Evolutionary conservation across 441 rosid genomes (phyloP).

Genomic region (Hura crepitans): DNA sequence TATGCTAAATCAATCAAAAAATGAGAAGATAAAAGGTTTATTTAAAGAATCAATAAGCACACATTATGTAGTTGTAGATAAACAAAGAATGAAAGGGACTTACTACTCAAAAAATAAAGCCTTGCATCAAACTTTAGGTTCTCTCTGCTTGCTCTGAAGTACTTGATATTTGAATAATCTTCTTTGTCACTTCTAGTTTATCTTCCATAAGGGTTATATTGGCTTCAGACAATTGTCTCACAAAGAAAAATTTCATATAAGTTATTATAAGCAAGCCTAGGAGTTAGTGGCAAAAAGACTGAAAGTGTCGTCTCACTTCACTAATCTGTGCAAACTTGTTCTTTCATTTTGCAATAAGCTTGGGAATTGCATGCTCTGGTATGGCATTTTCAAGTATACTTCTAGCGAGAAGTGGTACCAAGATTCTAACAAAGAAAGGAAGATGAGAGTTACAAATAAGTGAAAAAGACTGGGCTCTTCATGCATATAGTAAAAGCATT

Average conservation of each 20-base stretch:
- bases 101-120: conserved; percentile 94
- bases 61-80: not conserved
- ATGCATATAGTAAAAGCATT: conserved; percentile 5
- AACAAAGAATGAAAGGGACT: conserved; percentile 28
- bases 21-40: not conserved
- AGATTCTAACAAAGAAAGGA: conserved; percentile 38
- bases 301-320: conserved; percentile 48
- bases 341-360: conserved; percentile 82
- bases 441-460: conserved; percentile 3
- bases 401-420: conserved; percentile 80
- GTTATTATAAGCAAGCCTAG: not conserved
- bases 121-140: conserved; percentile 96
- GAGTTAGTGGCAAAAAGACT: conserved; percentile 4
- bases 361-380: conserved; percentile 78
- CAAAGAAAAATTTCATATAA: conserved; percentile 8
- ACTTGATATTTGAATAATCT: conserved; percentile 77
- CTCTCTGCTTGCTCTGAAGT: conserved; percentile 89
- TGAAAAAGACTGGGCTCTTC: not conserved
- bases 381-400: conserved; percentile 85
- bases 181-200: conserved; percentile 57
- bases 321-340: conserved; percentile 88
- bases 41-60: not conserved
- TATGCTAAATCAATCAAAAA: conserved; percentile 44
- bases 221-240: conserved; percentile 82
- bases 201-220: conserved; percentile 72